Percentiles rank a stretch among this genome's conserved stretches.
Conservation (phyloP, 1,139 yeast species). For the Suhomyces kunorum region DNA sequence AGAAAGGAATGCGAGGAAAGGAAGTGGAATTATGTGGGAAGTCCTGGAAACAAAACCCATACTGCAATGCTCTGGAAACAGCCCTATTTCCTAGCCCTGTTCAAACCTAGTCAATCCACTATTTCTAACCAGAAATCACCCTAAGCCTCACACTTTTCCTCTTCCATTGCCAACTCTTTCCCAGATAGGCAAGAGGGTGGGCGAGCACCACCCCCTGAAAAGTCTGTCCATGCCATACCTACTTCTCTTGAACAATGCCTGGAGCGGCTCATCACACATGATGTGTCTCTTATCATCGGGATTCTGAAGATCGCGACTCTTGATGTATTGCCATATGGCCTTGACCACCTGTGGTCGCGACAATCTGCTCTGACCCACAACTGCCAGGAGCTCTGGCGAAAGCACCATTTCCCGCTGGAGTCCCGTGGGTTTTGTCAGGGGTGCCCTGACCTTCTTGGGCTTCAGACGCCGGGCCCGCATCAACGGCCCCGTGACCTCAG, state of each 20-base stretch:
- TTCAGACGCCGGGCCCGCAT: conserved; percentile 19
- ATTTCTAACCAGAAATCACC: no score
- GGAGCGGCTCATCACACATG: conserved; percentile 64
- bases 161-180: neutral
- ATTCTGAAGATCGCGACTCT: conserved; percentile 62
- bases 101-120: no score
- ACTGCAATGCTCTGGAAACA: no score
- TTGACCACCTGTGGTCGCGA: conserved; percentile 76
- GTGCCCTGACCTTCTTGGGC: neutral
- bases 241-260: conserved; percentile 56
- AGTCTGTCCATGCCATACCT: conserved; percentile 18
- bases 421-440: conserved; percentile 21
- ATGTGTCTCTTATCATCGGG: conserved; percentile 69
- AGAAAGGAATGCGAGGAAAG: no score
- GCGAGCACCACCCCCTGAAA: neutral
- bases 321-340: conserved; percentile 72
- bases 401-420: conserved; percentile 45
- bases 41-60: no score
- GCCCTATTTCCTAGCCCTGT: no score
- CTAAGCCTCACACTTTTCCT: neutral
- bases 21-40: no score
- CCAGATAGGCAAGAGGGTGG: no score
- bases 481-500: conserved; percentile 26
- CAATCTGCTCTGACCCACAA: conserved; percentile 42
- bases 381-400: conserved; percentile 50